Evolutionary conservation across 148 eudicot species (phyloP), one percentile per base, ranked within the genome.

Genomic region (Limonium bicolor): DNA sequence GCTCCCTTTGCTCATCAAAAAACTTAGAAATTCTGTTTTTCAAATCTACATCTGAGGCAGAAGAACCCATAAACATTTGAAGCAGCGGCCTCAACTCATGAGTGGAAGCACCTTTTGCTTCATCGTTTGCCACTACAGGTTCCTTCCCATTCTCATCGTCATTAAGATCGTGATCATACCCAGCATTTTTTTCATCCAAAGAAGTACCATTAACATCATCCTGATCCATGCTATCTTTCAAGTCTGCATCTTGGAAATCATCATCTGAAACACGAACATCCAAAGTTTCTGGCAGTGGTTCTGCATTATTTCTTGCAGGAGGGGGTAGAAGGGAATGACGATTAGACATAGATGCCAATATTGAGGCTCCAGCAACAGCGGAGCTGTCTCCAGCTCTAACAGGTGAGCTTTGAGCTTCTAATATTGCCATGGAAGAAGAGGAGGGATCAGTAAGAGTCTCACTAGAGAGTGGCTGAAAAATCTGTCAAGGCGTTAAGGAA

Each of bases 341-440:
- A 57, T 58, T 75, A 14, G 97, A 60, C 51, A 80, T 30, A 12
- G 94, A 75, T 30, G 77, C 75, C 56, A 84, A 48, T 49, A 77
- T 72, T 27, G 95, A 78, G 40, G 96, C 94, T 49, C 79, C 97
- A 36, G 92, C 71, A 31, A 61, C 92, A 27, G 75, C 66, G 30
- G 82, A 69, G 22, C 78, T 58, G 40, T 80, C 94, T 46, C 74
- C 68, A 43, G 80, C 66, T 69, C 73, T 72, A 29, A 71, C 38
- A 26, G 92, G 66, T 45, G 92, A 64, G 58, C 58, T 67, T 46
- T 73, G 78, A 22, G 86, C 75, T 58, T 80, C 86, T 55, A 80
- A 41, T 49, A 88, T 74, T 59, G 77, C 68, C 39, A 77, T 58
- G 23, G 90, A 57, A 25, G 88, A 61, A 20, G 68, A 63, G 36